These are phyloP conservation scores for Peronospora belbahrii DNA, from an alignment of 352 stramenopile genomes.

Conservation along the genomic window DNA sequence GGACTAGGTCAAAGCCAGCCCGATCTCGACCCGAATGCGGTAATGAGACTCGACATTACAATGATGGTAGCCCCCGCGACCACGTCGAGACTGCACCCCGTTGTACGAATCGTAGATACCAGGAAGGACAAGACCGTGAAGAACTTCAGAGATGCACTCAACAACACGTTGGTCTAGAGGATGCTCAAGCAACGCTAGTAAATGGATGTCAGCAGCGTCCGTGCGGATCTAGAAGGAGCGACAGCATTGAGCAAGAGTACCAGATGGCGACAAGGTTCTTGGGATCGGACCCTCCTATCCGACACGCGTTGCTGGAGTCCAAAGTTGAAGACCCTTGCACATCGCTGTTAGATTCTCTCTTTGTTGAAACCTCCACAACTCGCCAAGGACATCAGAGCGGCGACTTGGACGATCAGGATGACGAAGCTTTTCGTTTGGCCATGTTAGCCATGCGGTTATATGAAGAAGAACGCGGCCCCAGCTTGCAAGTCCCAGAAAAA, in stretches of 20 bases:
- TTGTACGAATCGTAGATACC: constrained; percentile 5
- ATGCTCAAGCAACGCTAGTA: constrained; percentile 21
- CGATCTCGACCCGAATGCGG: constrained; percentile 11
- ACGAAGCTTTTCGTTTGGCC: constrained; percentile 58
- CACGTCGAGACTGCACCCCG: constrained; percentile 2
- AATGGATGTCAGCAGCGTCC: constrained; percentile 1
- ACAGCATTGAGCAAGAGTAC: constrained; percentile 3
- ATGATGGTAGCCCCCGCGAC: constrained; percentile 7
- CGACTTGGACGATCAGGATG: constrained; percentile 14
- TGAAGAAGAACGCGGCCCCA: constrained; percentile 46
- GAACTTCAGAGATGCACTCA: constrained; percentile 18
- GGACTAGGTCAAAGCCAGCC: constrained; percentile 16
- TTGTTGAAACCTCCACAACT: constrained; percentile 12
- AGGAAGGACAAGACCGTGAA: constrained; percentile 8
- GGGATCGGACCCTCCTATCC: constrained; percentile 9
- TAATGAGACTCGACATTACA: constrained; percentile 10
- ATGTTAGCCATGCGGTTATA: constrained; percentile 75
- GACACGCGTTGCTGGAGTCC: not conserved
- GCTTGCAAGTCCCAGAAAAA: constrained; percentile 42
- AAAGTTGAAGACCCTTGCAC: constrained; percentile 20
- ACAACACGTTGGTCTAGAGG: constrained; percentile 24
- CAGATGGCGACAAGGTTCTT: constrained; percentile 1
- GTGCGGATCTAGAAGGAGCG: not conserved
- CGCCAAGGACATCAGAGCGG: constrained; percentile 16
- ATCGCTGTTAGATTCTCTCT: constrained; percentile 17